Percentiles rank a stretch among this genome's conserved stretches.
phyloP scores from a whole-genome alignment of 2,329 filamentous ascomycete species.

The Fusarium ramigenum region DNA sequence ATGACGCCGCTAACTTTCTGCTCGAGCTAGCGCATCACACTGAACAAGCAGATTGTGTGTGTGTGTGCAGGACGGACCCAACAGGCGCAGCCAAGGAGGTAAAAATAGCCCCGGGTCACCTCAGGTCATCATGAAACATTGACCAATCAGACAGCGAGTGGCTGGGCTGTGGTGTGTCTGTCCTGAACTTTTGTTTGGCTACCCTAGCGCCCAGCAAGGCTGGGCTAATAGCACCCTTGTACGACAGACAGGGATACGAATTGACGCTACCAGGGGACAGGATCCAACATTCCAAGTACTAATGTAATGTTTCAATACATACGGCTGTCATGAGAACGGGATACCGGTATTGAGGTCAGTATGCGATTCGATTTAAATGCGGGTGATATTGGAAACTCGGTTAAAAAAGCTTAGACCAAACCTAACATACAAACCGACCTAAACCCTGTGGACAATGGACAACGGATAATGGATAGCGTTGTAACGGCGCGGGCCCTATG shows the following conservation, averaged over 20 bases:
- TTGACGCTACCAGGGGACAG: slow-evolving; percentile 27
- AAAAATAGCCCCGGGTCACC: slow-evolving; percentile 29
- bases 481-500: slow-evolving; percentile 14
- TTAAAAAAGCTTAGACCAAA: background rate
- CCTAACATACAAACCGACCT: background rate
- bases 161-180: slow-evolving; percentile 19
- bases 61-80: background rate
- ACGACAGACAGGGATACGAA: slow-evolving; percentile 12
- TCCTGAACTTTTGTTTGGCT: slow-evolving; percentile 5
- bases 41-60: background rate
- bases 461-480: background rate
- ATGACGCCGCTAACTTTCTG: slow-evolving; percentile 5
- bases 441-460: background rate
- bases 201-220: slow-evolving; percentile 28
- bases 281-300: slow-evolving; percentile 3
- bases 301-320: slow-evolving; percentile 7
- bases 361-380: background rate
- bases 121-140: slow-evolving; percentile 19
- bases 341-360: background rate
- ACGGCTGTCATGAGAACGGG: background rate
- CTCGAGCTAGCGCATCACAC: background rate
- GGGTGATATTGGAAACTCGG: background rate
- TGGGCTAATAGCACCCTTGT: slow-evolving; percentile 25
- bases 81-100: slow-evolving; percentile 25
- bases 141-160: slow-evolving; percentile 25